These are phyloP conservation scores for Ganoderma lingzhi DNA, from an alignment of 1,284 basidiomycete species.

Conservation along the genomic window DNA sequence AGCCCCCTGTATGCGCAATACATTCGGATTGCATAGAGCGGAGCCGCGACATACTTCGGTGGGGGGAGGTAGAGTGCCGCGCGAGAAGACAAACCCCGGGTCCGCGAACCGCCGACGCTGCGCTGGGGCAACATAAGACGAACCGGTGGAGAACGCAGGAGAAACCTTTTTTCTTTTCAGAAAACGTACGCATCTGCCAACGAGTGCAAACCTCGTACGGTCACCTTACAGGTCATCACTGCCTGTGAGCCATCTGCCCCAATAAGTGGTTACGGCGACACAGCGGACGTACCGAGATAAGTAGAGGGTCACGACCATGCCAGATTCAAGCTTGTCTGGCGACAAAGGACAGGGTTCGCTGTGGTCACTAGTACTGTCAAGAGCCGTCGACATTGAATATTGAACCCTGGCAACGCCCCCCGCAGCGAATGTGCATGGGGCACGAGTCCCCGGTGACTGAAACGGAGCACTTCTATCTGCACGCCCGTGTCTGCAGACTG, in stretches of 20 bases:
- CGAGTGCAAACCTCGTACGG: background rate
- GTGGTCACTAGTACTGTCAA: background rate
- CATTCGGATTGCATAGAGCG: background rate
- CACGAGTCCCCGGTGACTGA: background rate
- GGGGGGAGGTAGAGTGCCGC: background rate
- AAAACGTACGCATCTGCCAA: background rate
- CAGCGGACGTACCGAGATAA: too few relatives aligned
- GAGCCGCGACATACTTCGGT: background rate
- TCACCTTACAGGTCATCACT: too few relatives aligned
- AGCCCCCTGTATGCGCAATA: background rate
- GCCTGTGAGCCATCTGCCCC: too few relatives aligned
- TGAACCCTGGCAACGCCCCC: background rate
- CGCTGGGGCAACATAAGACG: background rate
- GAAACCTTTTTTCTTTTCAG: background rate
- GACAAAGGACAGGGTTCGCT: background rate
- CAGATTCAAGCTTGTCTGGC: background rate
- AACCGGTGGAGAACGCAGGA: background rate
- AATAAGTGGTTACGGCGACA: too few relatives aligned
- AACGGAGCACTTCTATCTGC: background rate
- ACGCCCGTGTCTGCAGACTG: background rate
- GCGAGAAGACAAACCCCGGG: conserved; percentile 1
- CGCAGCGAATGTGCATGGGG: background rate
- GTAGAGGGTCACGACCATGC: background rate
- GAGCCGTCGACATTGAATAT: background rate
- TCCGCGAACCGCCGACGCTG: background rate